Evolutionary conservation across 2,329 filamentous ascomycete genomes (phyloP), one percentile per base, ranked within the genome.

Genomic region (Colletotrichum sp.): DNA sequence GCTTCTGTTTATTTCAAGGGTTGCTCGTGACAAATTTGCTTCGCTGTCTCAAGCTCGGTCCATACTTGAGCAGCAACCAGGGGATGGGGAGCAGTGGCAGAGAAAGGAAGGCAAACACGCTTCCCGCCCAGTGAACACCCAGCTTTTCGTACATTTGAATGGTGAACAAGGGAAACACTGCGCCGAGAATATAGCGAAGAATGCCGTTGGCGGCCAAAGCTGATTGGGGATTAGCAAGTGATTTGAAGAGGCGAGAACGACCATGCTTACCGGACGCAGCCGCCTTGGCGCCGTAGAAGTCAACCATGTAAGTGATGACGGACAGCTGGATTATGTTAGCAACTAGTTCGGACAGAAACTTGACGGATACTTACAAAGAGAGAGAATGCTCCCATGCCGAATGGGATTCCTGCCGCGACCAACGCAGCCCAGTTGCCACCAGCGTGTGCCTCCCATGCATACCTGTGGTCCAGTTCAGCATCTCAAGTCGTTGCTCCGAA

Each of bases 151-250:
- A 86, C 84, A 86, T 84, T 52, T 85, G 83, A 6, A 87, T 80
- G 0, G 86, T 85, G 75, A 89, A 89, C 0, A 89, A 79, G 3
- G 87, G 88, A 63, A 89, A 89, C 0, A 80, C 84, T 1, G 84
- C 84, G 3, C 84, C 85, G 12, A 88, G 80, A 0, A 78, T 79
- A 59, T 87, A 89, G 55, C 87, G 81, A n/a, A 85, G 73, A 6
- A 89, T 80, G 0, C 85, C 84, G 69, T 89, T 89, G 0, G 88
- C 87, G 2, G 87, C 87, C 10, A 80, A 71, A 0, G 79, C 80
- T 63, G 15, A 8, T 9, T 10, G 9, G 10, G 24, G 7, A 15
- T 74, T 15, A 64, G 30, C 21, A 36, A 2, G 16, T 8, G 26
- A 16, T n/a, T 26, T 12, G 4, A 16, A 4, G 2, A 59, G 0